Evolutionary conservation across 2,329 filamentous ascomycete genomes (phyloP).

Genomic region (Diaporthe australafricana): DNA sequence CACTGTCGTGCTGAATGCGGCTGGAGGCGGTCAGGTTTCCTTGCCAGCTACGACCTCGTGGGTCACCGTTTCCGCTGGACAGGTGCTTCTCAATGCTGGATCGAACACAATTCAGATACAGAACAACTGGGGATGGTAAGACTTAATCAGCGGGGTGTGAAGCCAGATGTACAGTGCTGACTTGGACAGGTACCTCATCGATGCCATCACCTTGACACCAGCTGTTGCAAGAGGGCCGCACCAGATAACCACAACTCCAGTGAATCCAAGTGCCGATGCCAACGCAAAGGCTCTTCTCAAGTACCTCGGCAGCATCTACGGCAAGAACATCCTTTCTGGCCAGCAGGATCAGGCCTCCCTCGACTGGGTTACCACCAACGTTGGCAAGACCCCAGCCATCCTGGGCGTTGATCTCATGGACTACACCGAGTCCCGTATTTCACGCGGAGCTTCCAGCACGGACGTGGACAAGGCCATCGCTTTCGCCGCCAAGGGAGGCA

Average conservation of each 20-base stretch:
- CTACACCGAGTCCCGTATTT: slow-evolving; percentile 59
- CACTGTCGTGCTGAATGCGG: slow-evolving; percentile 9
- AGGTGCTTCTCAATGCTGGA: slow-evolving; percentile 3
- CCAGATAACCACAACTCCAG: slow-evolving; percentile 31
- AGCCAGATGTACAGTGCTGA: not conserved
- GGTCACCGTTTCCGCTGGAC: slow-evolving; percentile 4
- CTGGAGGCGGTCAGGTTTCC: slow-evolving; percentile 2
- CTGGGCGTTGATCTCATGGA: slow-evolving; percentile 61
- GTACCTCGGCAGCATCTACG: slow-evolving; percentile 48
- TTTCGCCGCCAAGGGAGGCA: slow-evolving; percentile 55
- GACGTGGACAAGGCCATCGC: slow-evolving; percentile 60
- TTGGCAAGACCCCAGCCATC: slow-evolving; percentile 60
- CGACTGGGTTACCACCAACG: slow-evolving; percentile 56
- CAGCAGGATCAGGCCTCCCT: slow-evolving; percentile 58
- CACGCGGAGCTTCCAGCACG: slow-evolving; percentile 52
- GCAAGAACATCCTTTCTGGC: slow-evolving; percentile 55
- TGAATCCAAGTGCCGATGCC: slow-evolving; percentile 51
- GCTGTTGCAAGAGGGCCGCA: not conserved
- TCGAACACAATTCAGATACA: slow-evolving; percentile 3
- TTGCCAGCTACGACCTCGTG: slow-evolving; percentile 19
- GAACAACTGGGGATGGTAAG: slow-evolving; percentile 22
- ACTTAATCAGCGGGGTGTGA: not conserved
- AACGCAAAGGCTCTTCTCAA: slow-evolving; percentile 52
- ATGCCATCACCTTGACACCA: slow-evolving; percentile 52
- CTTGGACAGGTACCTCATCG: slow-evolving; percentile 38